Conservation (phyloP, 192 early-diverging fungal species). For the Coemansia sp. region DNA sequence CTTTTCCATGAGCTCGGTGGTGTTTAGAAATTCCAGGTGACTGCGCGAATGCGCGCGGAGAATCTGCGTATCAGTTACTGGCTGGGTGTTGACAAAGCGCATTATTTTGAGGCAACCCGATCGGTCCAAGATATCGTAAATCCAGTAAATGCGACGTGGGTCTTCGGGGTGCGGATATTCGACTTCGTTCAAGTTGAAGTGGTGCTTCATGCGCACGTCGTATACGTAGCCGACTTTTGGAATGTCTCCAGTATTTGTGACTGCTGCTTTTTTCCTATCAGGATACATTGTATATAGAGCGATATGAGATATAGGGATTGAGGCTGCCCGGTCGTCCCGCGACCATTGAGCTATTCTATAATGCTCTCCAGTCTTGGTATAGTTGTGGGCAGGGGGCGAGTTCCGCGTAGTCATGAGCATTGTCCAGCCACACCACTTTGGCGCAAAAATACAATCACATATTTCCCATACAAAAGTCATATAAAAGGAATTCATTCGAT, state of each 20-base stretch:
- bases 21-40: slow-evolving; percentile 51
- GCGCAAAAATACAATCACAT: not conserved
- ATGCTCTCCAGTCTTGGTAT: not conserved
- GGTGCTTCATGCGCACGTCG: slow-evolving; percentile 67
- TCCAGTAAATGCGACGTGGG: slow-evolving; percentile 71
- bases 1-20: slow-evolving; percentile 55
- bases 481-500: not conserved
- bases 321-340: not conserved
- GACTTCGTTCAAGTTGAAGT: slow-evolving; percentile 45
- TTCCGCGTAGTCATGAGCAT: not conserved
- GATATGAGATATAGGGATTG: not conserved
- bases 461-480: not conserved
- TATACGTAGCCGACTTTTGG: slow-evolving; percentile 58
- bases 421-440: too few relatives aligned
- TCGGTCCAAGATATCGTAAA: slow-evolving; percentile 59
- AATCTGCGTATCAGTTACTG: slow-evolving; percentile 33
- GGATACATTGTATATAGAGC: not conserved
- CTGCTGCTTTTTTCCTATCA: not conserved
- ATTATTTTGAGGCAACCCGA: slow-evolving; percentile 56
- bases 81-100: slow-evolving; percentile 17
- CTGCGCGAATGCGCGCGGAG: slow-evolving; percentile 58
- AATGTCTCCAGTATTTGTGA: not conserved
- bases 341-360: not conserved
- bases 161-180: slow-evolving; percentile 69
- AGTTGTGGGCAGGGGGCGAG: not conserved